Base-by-base conservation (phyloP, 139 green algal genomes). In the Asterochloris sp. region DNA sequence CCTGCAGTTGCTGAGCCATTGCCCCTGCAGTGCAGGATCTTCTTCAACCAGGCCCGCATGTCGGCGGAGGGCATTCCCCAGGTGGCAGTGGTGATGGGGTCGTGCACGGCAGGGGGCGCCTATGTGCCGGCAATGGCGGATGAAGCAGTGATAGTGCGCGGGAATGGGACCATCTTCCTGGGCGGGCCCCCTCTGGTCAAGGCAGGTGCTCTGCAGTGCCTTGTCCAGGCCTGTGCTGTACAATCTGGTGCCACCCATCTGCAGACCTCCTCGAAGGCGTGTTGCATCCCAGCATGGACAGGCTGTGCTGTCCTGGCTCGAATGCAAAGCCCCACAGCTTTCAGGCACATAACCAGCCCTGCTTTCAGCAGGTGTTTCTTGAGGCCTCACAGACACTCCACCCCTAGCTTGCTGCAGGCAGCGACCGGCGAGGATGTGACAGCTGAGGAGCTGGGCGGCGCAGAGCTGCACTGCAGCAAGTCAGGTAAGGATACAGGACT, bases 81-180 rank as follows among this genome's bases (percentile, higher is more conserved):
- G 89, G 81, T 98, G 11, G 96, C 96, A 0, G 88, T 98, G 19
- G 96, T 98, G 74, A 88, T 98, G 83, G 96, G 96, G 14, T 96
- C 90, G 23, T 98, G 96, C 89, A 98, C 96, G 1, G 96, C 96
- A 6, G 96, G 96, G 16, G 96, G 96, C 13, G 96, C 96, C 11
- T 97, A 95, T 82, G 92, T 96, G n/a, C 88, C 88, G 0, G 86
- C 86, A 8, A 91, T 91, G 88, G 90, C 92, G 1, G 94, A 98
- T 77, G 94, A 97, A 84, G 89, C 61, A 62, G 86, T 98, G 28
- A 97, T 97, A 23, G 92, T 98, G 61, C 74, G 90, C 11, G 86
- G 85, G 61, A 92, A 94, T 76, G 93, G 93, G 62, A 96, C 93
- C 69, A 96, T 96, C 80, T 96, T 95, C 78, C 84, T 96, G 10